Evolutionary conservation across 768 basidiomycete species (phyloP), one percentile per base, ranked within the genome.

Genomic region (Roridomyces roridus): DNA sequence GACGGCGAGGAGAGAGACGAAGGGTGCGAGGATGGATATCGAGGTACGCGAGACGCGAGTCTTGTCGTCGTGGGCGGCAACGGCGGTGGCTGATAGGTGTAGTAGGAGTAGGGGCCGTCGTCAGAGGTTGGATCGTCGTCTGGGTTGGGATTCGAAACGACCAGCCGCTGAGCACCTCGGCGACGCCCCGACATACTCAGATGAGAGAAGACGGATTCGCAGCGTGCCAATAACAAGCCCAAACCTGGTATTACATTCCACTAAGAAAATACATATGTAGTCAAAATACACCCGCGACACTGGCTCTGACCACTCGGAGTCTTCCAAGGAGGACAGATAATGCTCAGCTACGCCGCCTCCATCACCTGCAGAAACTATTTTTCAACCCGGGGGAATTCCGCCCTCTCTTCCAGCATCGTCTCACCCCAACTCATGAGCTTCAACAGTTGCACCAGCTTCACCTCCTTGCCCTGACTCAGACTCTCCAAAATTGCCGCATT

Each of bases 401-500:
- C 88, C 57, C 84, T 83, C 67, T 92, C 91, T 52, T 82, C 83
- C 63, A 96, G 72, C 80, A 89, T 74, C 45, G 77, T 80, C 76
- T 96, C 94, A 0, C 93, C 95, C 94, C 95, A 98, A 42, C 83
- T 85, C 64, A 96, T 77, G 64, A 97, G 77, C 74, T 90, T 87
- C 71, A 98, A 73, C 68, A 98, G 69, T 17, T 86, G 87, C 25
- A 89, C 85, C 46, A 98, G 74, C 74, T 96, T 97, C 53, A 96
- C 92, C 70, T 96, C 92, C 69, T 90, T 91, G 0, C 94, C 94
- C 66, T 98, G 93, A 63, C 94, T 91, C 59, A 94, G 78, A 67
- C 89, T 91, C 67, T 95, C 92, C 68, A 99, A 76, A 51, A 99
- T 96, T 28, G 96, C 96, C 1, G 92, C 90, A 68, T 99, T 99